Base-by-base conservation (phyloP, 306 rosid genomes). In the Bauhinia variegata region DNA sequence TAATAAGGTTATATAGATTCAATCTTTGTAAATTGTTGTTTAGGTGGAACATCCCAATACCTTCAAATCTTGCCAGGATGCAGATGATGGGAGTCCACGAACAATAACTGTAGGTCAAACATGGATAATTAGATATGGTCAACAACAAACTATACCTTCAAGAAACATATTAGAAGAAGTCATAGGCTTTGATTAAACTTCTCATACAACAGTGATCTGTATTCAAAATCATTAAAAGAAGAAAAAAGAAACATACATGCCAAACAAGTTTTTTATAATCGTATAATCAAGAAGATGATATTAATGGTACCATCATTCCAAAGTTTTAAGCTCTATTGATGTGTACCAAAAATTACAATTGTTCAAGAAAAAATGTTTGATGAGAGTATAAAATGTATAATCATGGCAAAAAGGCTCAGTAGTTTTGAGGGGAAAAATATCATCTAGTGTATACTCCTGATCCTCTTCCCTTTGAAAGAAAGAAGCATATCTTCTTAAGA, bases 61-160 rank as follows among this genome's bases (percentile, higher is more conserved):
- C 96, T 95, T 95, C 84, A 95, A 75, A 82, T 95, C 99, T 75
- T 95, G 99, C 99, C 99, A 95, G 41, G 99, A 95, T 57, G 99
- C 99, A 78, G 99, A 95, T 80, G 97, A 90, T 13, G 99, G 99
- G 50, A 95, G 99, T 32, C 92, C 97, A 5, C 96, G 97, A 36
- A 95, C 99, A 87, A 95, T 74, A 75, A 95, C 99, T 95, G 84
- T 13, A 57, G 59, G 59, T 7, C 33, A 54, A 74, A 74, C 12
- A 47, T 7, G 28, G 28, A 23, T n/a, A n/a, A n/a, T n/a, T n/a
- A n/a, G n/a, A n/a, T 23, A 23, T 23, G 2, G 28, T 23, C 2
- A 23, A 23, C 28, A 23, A 23, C 28, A 23, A 23, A 23, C 28
- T 23, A 50, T 11, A 47, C 1, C 37, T 54, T 10, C 23, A 43